Evolutionary conservation across 805 yeast species (phyloP).

Genomic region (Candida saitoana): DNA sequence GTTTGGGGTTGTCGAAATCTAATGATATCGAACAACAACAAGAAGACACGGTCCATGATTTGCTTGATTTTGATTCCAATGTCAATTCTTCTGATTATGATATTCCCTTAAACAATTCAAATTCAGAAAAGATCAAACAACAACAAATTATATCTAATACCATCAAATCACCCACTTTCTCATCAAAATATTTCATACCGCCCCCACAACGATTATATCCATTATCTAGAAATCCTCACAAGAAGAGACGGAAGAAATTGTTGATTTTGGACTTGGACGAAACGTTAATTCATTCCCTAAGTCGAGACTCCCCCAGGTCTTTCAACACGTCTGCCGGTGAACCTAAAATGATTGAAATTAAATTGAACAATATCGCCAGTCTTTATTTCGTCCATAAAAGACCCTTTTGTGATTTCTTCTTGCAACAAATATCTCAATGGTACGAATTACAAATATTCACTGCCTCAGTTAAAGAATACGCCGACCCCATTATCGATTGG

Average conservation of each 20-base stretch:
- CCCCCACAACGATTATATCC: constrained; percentile 45
- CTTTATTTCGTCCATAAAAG: constrained; percentile 87
- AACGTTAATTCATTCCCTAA: constrained; percentile 86
- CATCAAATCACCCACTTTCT: constrained; percentile 39
- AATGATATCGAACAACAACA: neutral
- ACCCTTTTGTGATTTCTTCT: constrained; percentile 84
- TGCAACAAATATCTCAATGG: constrained; percentile 78
- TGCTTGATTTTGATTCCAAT: neutral
- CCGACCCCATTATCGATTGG: constrained; percentile 95
- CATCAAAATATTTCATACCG: constrained; percentile 41
- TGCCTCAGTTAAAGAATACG: constrained; percentile 90
- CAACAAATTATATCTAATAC: constrained; percentile 37
- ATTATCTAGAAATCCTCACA: constrained; percentile 36
- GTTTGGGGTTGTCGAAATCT: neutral
- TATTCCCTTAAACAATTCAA: neutral
- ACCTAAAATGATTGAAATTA: constrained; percentile 75
- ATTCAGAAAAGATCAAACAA: constrained; percentile 33
- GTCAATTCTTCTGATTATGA: neutral
- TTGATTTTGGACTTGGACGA: constrained; percentile 89
- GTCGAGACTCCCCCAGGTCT: constrained; percentile 55
- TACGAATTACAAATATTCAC: constrained; percentile 87
- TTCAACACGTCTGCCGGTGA: constrained; percentile 33
- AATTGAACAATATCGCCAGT: constrained; percentile 63
- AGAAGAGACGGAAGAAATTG: constrained; percentile 49
- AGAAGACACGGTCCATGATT: neutral